Evolutionary conservation across 1,284 basidiomycete species (phyloP).

Genomic region (Anthracocystis walkeri): DNA sequence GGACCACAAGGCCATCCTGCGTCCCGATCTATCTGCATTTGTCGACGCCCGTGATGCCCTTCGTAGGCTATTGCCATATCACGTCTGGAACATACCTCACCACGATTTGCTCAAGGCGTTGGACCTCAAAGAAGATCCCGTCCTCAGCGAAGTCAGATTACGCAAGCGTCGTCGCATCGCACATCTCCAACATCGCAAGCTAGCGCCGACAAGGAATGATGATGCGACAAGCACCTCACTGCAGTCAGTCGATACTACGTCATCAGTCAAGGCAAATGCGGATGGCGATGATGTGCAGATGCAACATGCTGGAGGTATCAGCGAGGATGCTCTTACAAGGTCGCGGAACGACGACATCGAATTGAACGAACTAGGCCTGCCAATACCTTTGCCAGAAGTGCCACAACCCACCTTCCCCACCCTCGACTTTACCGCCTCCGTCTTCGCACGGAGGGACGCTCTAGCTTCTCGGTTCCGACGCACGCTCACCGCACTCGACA

Average conservation of each 20-base stretch:
- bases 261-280: constrained; percentile 4
- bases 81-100: constrained; percentile 65
- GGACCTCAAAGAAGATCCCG: constrained; percentile 32
- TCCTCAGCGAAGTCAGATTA: constrained; percentile 26
- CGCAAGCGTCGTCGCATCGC: constrained; percentile 43
- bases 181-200: constrained; percentile 7
- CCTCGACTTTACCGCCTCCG: constrained; percentile 38
- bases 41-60: constrained; percentile 55
- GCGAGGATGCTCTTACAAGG: background rate
- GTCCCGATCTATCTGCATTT: constrained; percentile 61
- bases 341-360: background rate
- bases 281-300: constrained; percentile 1
- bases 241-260: background rate
- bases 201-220: background rate
- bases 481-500: constrained; percentile 43
- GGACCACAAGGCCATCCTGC: constrained; percentile 56
- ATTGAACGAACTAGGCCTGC: constrained; percentile 39
- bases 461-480: constrained; percentile 41
- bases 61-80: constrained; percentile 61
- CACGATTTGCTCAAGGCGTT: constrained; percentile 49
- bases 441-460: constrained; percentile 43
- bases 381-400: constrained; percentile 26
- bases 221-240: background rate
- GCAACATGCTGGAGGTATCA: background rate
- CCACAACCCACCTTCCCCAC: constrained; percentile 47